Conservation (phyloP, 257 asterid genomes). For the Ilex asprella region DNA sequence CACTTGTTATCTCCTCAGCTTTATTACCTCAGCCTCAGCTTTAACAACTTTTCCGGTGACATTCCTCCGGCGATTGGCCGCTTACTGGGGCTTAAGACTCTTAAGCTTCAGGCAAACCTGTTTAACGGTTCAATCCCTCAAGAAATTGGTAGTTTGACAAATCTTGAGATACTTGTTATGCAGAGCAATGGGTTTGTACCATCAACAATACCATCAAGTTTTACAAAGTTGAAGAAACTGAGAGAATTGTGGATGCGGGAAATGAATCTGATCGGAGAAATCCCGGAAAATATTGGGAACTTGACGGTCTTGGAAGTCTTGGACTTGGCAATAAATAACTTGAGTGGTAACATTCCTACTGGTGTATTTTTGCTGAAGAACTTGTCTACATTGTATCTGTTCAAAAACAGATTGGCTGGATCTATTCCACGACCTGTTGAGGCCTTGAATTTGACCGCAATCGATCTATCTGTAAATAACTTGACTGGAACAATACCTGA, state of each 20-base stretch:
- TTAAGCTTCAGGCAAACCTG: constrained; percentile 23
- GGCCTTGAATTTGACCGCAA: constrained; percentile 31
- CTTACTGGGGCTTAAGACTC: constrained; percentile 31
- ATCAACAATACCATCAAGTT: constrained; percentile 52
- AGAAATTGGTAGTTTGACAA: constrained; percentile 46
- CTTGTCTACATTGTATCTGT: constrained; percentile 27
- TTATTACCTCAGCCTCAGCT: constrained; percentile 24
- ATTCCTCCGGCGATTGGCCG: constrained; percentile 58
- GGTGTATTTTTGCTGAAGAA: constrained; percentile 52
- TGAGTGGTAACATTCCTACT: constrained; percentile 55
- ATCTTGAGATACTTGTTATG: constrained; percentile 46
- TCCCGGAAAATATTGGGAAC: constrained; percentile 56
- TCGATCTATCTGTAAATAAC: constrained; percentile 53
- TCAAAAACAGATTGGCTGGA: constrained; percentile 49
- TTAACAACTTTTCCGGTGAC: constrained; percentile 55
- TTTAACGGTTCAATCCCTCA: constrained; percentile 53
- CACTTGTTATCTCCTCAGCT: constrained; percentile 39
- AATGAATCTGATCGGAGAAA: constrained; percentile 49
- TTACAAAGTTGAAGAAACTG: constrained; percentile 47
- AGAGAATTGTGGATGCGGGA: constrained; percentile 37
- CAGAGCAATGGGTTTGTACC: constrained; percentile 38
- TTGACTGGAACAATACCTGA: constrained; percentile 61
- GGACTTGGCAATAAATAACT: constrained; percentile 45
- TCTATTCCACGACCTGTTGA: constrained; percentile 44
- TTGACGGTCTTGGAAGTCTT: constrained; percentile 46